Evolutionary conservation across 495 filamentous ascomycete species (phyloP), one percentile per base, ranked within the genome.

Genomic region (Viridothelium virens): DNA sequence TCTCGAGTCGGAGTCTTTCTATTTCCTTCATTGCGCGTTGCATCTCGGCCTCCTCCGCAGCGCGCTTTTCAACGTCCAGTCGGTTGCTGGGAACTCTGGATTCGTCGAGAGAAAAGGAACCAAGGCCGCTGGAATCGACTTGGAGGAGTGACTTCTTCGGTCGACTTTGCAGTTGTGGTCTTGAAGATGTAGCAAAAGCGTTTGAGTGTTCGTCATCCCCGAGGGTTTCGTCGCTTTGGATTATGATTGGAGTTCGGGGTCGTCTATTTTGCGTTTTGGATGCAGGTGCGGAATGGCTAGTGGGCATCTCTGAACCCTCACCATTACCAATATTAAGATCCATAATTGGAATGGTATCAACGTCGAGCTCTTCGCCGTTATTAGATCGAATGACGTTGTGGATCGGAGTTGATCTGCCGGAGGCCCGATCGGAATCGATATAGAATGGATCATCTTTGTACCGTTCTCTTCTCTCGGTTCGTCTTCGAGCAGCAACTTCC

Each of bases 371-470:
- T 7, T 87, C 86, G 2, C 86, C 87, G 70, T 91, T 89, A 38
- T 84, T 84, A 38, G 77, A 82, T 66, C 84, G 80, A 0, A 91
- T 79, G 47, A 91, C 86, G 64, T 86, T 87, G 71, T 90, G 86
- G 64, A 90, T 82, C 2, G 89, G 87, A 0, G 89, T 91, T 0
- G 84, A 87, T 10, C 79, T 79, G 46, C 80, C 84, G 7, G 80
- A 82, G 0, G 67, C 70, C 34, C 81, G 84, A 2, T 81, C 80
- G 16, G 79, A 73, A 38, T 80, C 81, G 48, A 98, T 98, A 72
- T 98, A 97, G 73, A 96, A 98, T 2, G 94, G 94, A 73, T 98
- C 94, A 70, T 97, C 93, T 67, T 83, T 87, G 74, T 96, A 90
- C 56, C 90, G 83, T 70, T 93, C 91, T 50, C 81, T 74, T 37